Evolutionary conservation across 2,329 filamentous ascomycete species (phyloP).

Genomic region (Alternaria ventricosa): DNA sequence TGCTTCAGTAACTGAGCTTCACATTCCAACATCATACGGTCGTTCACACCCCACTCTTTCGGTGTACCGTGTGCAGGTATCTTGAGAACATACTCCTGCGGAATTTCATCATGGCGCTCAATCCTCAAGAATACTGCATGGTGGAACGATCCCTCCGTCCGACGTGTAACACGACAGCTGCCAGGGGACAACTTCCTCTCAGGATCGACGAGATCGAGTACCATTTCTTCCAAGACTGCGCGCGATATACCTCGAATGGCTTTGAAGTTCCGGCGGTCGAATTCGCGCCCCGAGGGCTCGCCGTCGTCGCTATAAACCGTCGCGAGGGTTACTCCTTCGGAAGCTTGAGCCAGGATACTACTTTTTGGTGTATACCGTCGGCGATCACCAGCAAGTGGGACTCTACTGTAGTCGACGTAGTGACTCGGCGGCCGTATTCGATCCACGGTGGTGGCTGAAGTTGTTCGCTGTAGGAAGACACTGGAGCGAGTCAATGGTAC

Average conservation of each 20-base stretch:
- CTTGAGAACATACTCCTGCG: conserved; percentile 2
- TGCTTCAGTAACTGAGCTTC: conserved; percentile 18
- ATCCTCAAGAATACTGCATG: conserved; percentile 10
- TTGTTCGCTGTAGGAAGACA: background rate
- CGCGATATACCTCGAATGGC: conserved; percentile 1
- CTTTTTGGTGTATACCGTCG: background rate
- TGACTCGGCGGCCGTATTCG: background rate
- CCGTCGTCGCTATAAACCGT: background rate
- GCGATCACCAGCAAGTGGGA: background rate
- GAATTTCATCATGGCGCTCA: background rate
- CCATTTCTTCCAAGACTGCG: background rate
- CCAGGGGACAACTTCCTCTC: background rate
- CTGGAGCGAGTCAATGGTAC: background rate
- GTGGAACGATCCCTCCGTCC: conserved; percentile 14
- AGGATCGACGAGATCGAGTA: background rate
- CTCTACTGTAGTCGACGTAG: background rate
- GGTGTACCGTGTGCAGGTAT: conserved; percentile 4
- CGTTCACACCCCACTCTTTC: conserved; percentile 4
- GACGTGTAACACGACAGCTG: background rate
- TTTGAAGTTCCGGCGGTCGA: conserved; percentile 5
- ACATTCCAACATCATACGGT: conserved; percentile 7
- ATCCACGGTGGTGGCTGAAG: background rate
- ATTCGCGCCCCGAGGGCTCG: background rate
- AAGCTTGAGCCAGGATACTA: background rate
- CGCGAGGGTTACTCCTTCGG: background rate